Evolutionary conservation across 179 eudicot genomes (phyloP).

Genomic region (Corrigiola litoralis): DNA sequence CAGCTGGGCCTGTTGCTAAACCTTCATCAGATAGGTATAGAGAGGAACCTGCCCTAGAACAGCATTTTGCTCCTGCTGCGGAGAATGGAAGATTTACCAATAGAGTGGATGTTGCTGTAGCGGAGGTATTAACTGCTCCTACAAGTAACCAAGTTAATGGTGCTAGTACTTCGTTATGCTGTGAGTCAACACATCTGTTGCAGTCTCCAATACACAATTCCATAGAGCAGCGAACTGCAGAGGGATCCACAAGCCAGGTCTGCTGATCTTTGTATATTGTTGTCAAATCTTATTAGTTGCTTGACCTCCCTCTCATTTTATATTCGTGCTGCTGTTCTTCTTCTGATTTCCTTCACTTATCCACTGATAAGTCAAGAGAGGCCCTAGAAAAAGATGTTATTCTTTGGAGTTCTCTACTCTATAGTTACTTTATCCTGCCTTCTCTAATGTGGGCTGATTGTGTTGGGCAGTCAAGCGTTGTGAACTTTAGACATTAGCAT

Average conservation of each 20-base stretch:
- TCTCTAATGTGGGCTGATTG: no score
- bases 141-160: slow-evolving; percentile 4
- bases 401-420: not conserved
- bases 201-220: slow-evolving; percentile 3
- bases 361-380: not conserved
- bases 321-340: not conserved
- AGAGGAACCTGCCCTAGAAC: slow-evolving; percentile 2
- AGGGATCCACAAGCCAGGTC: slow-evolving; percentile 25
- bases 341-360: not conserved
- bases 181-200: slow-evolving; percentile 10
- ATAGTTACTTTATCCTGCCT: no score
- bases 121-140: slow-evolving; percentile 9
- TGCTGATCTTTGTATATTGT: not conserved
- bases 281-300: not conserved
- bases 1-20: not conserved
- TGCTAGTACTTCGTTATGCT: not conserved
- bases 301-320: not conserved
- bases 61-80: not conserved
- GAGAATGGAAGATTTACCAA: slow-evolving; percentile 4
- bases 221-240: not conserved
- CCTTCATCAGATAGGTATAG: not conserved
- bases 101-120: slow-evolving; percentile 4
- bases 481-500: no score
- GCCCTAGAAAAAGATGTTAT: not conserved
- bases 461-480: no score